Evolutionary conservation across 768 basidiomycete genomes (phyloP), one percentile per base, ranked within the genome.

Genomic region (Austroboletus festivus): DNA sequence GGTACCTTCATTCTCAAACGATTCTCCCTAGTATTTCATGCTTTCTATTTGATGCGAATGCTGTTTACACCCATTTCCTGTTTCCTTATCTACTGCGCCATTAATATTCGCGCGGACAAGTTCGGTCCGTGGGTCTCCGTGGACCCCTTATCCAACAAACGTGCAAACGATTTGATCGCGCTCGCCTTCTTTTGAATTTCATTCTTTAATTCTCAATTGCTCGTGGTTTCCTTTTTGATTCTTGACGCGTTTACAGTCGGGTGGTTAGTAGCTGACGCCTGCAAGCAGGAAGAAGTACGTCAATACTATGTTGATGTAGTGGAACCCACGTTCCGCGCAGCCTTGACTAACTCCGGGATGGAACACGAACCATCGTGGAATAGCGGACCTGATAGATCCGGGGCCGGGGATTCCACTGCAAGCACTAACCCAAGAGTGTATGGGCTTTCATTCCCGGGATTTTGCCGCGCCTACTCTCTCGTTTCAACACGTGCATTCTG

Each of bases 401-500:
- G 16, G 23, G 45, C 42, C 31, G 26, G 16, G 23, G 45, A 40
- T 51, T 34, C n/a, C 22, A 7, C 19, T 33, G 10, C 55, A 13
- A 43, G 38, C 39, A 20, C 20, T 11, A 16, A 37, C 19, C 42
- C 52, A 34, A 51, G 51, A 19, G 22, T 38, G 39, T 40, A 51
- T 15, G 34, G 38, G 38, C 48, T 52, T 41, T 68, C 68, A 18
- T 56, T 68, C 26, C 30, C 55, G 22, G 68, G 65, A 23, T 67
- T 65, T 33, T 67, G 63, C 28, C 65, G 56, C 23, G 66, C 68
- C 5, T 81, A 78, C 57, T 69, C 77, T 2, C 75, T 93, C 28
- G 87, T 94, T 43, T 86, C 84, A 3, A 86, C 89, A 4, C 76
- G 92, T 33, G 85, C 89, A 3, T 94, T 94, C 68, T 71, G 89